These are phyloP conservation scores for Pseudonectria foliicola DNA, from an alignment of 2,329 filamentous ascomycete genomes.

Conservation along the genomic window DNA sequence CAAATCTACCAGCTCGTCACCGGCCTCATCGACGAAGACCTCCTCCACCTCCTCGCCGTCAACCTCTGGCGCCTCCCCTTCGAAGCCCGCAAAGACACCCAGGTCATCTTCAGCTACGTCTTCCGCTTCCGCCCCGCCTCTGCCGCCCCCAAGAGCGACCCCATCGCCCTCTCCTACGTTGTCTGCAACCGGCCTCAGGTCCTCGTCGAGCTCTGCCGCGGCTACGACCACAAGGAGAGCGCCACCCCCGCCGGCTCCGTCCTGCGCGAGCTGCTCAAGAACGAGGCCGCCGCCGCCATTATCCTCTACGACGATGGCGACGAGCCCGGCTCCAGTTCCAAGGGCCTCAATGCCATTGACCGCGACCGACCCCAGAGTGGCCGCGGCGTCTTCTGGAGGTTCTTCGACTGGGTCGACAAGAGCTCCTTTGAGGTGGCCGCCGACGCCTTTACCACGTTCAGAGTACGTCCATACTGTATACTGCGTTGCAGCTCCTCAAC, in stretches of 20 bases:
- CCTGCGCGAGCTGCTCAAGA: constrained; percentile 79
- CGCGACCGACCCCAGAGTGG: constrained; percentile 69
- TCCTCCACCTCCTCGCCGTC: constrained; percentile 75
- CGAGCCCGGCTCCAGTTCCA: constrained; percentile 61
- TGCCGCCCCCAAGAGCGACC: constrained; percentile 62
- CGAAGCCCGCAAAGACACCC: constrained; percentile 91
- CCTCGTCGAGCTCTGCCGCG: constrained; percentile 78
- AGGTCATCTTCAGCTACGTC: constrained; percentile 91
- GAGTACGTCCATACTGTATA: constrained; percentile 47
- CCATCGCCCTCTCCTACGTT: constrained; percentile 81
- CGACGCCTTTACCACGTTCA: constrained; percentile 95
- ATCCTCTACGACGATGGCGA: constrained; percentile 87
- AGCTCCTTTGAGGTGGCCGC: constrained; percentile 94
- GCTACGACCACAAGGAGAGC: constrained; percentile 85
- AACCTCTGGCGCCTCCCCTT: constrained; percentile 84
- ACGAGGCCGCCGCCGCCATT: constrained; percentile 82
- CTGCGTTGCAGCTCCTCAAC: too few species aligned
- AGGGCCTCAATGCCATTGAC: constrained; percentile 71
- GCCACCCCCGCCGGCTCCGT: constrained; percentile 88
- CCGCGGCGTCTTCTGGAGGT: constrained; percentile 87
- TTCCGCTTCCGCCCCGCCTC: constrained; percentile 78
- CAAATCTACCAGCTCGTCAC: constrained; percentile 82
- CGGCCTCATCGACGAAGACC: constrained; percentile 79
- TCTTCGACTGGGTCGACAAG: constrained; percentile 96
- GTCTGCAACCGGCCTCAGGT: constrained; percentile 81